Evolutionary conservation across 495 filamentous ascomycete species (phyloP).

Genomic region (Penicillium maclennaniae): DNA sequence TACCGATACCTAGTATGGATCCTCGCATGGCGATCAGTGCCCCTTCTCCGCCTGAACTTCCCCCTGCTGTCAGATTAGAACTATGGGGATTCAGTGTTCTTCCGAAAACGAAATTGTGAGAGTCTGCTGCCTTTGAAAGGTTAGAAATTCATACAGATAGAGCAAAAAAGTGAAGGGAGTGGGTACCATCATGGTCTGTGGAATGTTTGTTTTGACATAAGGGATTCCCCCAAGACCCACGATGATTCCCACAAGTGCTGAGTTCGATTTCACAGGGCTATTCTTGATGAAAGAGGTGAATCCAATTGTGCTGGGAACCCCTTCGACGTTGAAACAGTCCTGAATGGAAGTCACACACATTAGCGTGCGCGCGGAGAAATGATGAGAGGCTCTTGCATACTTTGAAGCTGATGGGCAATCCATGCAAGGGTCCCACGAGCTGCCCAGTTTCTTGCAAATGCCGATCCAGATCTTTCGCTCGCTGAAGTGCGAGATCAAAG

Average conservation of each 20-base stretch:
- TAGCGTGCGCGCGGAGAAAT: neutral
- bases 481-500: slow-evolving; percentile 35
- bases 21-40: slow-evolving; percentile 54
- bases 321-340: slow-evolving; percentile 24
- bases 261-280: slow-evolving; percentile 15
- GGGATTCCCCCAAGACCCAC: slow-evolving; percentile 43
- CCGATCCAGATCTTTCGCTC: slow-evolving; percentile 36
- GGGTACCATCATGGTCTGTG: slow-evolving; percentile 33
- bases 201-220: slow-evolving; percentile 59
- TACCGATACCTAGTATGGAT: slow-evolving; percentile 54
- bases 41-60: slow-evolving; percentile 56
- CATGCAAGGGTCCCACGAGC: slow-evolving; percentile 57
- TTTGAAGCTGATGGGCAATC: slow-evolving; percentile 60
- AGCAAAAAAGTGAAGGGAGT: neutral
- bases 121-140: slow-evolving; percentile 14
- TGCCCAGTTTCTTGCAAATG: slow-evolving; percentile 29
- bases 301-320: slow-evolving; percentile 17
- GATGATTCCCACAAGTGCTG: slow-evolving; percentile 22
- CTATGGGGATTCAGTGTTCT: slow-evolving; percentile 54
- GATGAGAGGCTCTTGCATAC: slow-evolving; percentile 15
- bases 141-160: neutral
- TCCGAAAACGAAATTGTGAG: slow-evolving; percentile 46
- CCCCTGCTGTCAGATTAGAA: slow-evolving; percentile 43
- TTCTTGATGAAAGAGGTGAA: slow-evolving; percentile 20
- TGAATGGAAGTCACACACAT: neutral